These are phyloP conservation scores for Macrotyloma uniflorum DNA, from an alignment of 306 rosid species.

Conservation along the genomic window DNA sequence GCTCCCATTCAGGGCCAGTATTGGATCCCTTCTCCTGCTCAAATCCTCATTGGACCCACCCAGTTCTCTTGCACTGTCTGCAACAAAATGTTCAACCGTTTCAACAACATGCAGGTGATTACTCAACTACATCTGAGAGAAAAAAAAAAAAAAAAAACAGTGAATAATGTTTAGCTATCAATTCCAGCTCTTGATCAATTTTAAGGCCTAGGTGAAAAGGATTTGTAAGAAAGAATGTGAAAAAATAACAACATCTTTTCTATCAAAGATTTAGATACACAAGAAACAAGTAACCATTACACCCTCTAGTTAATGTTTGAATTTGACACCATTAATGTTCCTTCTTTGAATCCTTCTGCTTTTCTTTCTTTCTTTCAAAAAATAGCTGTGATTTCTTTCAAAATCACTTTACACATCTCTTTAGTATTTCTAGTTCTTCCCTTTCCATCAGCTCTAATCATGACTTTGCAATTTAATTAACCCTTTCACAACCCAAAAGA, in stretches of 20 bases:
- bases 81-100: conserved; percentile 90
- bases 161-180: not conserved
- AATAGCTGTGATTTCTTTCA: not conserved
- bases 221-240: not conserved
- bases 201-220: not conserved
- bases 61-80: conserved; percentile 97
- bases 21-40: conserved; percentile 95
- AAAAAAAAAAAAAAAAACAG: not conserved
- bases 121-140: conserved; percentile 1
- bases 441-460: not conserved
- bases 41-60: conserved; percentile 92
- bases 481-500: not conserved
- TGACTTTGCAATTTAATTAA: not conserved
- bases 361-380: not conserved
- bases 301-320: not conserved
- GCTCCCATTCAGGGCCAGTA: conserved; percentile 58
- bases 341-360: not conserved
- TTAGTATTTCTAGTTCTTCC: not conserved
- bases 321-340: not conserved
- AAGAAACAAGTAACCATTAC: not conserved
- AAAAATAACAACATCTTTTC: not conserved
- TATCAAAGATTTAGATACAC: not conserved
- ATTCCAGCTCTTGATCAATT: conserved; percentile 5
- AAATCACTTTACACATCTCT: not conserved
- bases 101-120: conserved; percentile 94